A percentile compares a stretch with the other conserved stretches of the same genome.
These are phyloP conservation scores for Trichoderma pleuroti DNA, from an alignment of 2,329 filamentous ascomycete genomes.

Conservation along the genomic window DNA sequence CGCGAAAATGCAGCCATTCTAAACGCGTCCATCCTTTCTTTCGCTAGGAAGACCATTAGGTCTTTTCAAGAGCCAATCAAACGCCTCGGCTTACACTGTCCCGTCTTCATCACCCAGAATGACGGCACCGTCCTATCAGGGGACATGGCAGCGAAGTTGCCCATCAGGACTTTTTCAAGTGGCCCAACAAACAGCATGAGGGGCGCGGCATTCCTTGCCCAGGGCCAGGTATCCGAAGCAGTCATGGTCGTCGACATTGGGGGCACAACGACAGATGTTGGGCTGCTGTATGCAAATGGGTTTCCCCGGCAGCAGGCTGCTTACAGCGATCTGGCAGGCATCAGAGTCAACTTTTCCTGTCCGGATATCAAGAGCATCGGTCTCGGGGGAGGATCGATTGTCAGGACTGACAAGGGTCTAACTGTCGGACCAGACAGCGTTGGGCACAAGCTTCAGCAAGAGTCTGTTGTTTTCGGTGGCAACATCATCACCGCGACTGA, in stretches of 20 bases:
- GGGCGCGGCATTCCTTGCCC: slow-evolving; percentile 57
- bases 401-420: slow-evolving; percentile 39
- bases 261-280: slow-evolving; percentile 63
- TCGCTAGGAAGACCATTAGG: slow-evolving; percentile 54
- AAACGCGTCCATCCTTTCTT: slow-evolving; percentile 58
- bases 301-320: slow-evolving; percentile 62
- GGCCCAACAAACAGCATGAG: slow-evolving; percentile 63
- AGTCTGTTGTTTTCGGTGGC: slow-evolving; percentile 56
- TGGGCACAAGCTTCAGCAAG: slow-evolving; percentile 52
- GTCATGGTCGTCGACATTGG: slow-evolving; percentile 64
- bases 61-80: slow-evolving; percentile 53
- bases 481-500: slow-evolving; percentile 58
- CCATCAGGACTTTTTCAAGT: slow-evolving; percentile 60
- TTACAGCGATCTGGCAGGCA: slow-evolving; percentile 59
- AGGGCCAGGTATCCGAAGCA: slow-evolving; percentile 35
- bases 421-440: slow-evolving; percentile 61
- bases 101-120: slow-evolving; percentile 61
- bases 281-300: slow-evolving; percentile 56
- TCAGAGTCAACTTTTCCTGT: slow-evolving; percentile 58
- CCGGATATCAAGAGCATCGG: slow-evolving; percentile 59
- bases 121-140: slow-evolving; percentile 59
- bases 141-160: slow-evolving; percentile 50
- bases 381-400: slow-evolving; percentile 56
- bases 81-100: slow-evolving; percentile 48
- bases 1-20: slow-evolving; percentile 63